Conservation (phyloP, 106 monocot species). For the Xerophyta viscosa region DNA sequence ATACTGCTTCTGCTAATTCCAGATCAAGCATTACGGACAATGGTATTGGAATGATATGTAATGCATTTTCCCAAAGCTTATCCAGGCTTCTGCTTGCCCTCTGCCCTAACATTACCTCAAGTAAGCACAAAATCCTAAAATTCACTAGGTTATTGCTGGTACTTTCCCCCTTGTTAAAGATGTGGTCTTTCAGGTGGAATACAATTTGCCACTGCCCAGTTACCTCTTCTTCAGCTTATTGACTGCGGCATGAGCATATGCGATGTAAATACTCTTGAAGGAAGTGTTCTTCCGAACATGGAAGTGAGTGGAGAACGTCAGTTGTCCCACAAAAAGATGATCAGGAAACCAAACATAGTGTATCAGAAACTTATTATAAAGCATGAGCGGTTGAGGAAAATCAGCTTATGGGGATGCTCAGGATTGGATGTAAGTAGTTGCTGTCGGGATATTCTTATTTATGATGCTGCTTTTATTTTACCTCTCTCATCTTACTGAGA, state of each 20-base stretch:
- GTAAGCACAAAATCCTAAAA: conserved; percentile 25
- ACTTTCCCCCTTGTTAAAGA: too few relatives aligned
- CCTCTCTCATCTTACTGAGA: conserved; percentile 1
- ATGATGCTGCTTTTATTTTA: background rate
- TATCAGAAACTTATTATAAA: conserved; percentile 90
- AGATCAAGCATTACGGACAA: conserved; percentile 89
- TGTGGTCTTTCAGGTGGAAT: conserved; percentile 61
- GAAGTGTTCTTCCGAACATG: conserved; percentile 5
- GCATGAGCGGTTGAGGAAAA: conserved; percentile 65
- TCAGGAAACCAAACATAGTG: conserved; percentile 19
- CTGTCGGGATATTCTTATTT: background rate
- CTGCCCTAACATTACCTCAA: conserved; percentile 87
- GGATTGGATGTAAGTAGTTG: conserved; percentile 71
- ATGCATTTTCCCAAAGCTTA: conserved; percentile 60
- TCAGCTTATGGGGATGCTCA: conserved; percentile 97
- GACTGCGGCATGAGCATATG: conserved; percentile 91
- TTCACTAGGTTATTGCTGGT: background rate
- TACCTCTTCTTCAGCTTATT: conserved; percentile 74
- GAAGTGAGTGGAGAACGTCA: conserved; percentile 7
- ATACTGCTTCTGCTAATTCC: conserved; percentile 4
- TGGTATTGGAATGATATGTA: conserved; percentile 98
- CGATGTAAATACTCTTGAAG: conserved; percentile 21
- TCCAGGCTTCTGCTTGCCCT: conserved; percentile 81
- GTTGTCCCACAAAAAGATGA: conserved; percentile 8
- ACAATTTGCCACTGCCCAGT: conserved; percentile 84